Conservation (phyloP, 345 rosid genomes). For the Eucalyptus brandiana region DNA sequence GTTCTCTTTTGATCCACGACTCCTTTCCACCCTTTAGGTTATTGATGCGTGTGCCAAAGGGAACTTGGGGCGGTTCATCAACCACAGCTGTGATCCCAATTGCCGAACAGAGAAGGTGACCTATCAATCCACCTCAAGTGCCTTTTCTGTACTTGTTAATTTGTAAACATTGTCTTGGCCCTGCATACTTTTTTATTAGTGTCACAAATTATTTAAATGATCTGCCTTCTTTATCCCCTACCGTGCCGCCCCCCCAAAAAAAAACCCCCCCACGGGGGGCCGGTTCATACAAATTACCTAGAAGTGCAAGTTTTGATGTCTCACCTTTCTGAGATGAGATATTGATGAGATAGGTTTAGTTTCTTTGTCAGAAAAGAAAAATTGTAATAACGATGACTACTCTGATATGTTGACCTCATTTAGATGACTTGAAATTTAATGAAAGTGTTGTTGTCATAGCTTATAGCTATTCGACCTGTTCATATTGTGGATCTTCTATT, state of each 20-base stretch:
- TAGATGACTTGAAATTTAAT: background rate
- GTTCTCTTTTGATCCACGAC: background rate
- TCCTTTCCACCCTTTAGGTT: constrained; percentile 27
- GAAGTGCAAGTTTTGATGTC: background rate
- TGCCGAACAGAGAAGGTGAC: constrained; percentile 97
- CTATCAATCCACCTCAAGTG: background rate
- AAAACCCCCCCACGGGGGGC: background rate
- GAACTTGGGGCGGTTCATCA: constrained; percentile 93
- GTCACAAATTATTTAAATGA: background rate
- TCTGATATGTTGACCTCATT: background rate
- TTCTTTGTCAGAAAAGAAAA: background rate
- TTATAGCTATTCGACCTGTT: background rate
- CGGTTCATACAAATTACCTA: background rate
- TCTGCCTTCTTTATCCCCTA: background rate
- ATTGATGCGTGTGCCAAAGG: constrained; percentile 96
- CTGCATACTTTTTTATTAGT: background rate
- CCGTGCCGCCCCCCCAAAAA: background rate
- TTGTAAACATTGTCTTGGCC: background rate
- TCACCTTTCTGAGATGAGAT: background rate
- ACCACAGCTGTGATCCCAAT: constrained; percentile 99
- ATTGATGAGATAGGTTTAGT: background rate
- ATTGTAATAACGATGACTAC: background rate
- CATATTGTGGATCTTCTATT: background rate
- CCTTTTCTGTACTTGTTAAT: background rate
- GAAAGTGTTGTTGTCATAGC: background rate